Conservation (phyloP, 1,139 yeast species). For the Entelexis sorbosivorans region DNA sequence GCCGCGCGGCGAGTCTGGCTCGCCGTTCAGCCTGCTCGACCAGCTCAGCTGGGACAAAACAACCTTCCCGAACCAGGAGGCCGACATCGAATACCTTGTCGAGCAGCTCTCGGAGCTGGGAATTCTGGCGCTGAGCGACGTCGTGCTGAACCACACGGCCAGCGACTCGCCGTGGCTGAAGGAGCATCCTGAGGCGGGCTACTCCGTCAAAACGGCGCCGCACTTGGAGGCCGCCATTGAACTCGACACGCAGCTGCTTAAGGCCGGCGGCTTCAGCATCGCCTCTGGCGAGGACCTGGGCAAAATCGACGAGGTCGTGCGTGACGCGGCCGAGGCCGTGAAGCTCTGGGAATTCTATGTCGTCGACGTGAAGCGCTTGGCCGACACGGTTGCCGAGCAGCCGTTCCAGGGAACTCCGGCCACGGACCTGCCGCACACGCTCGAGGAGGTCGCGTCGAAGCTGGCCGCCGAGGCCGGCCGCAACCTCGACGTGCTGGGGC, state of each 20-base stretch:
- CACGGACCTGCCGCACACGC: slow-evolving; percentile 30
- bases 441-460: slow-evolving; percentile 42
- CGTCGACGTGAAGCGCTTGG: slow-evolving; percentile 31
- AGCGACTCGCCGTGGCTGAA: slow-evolving; percentile 75
- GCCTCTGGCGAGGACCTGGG: slow-evolving; percentile 44
- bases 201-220: slow-evolving; percentile 77
- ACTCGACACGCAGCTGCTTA: slow-evolving; percentile 55
- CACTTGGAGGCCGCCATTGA: slow-evolving; percentile 77
- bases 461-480: slow-evolving; percentile 38
- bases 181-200: slow-evolving; percentile 84
- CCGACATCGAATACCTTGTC: slow-evolving; percentile 41
- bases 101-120: slow-evolving; percentile 42
- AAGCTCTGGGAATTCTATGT: slow-evolving; percentile 85
- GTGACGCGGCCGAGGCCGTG: slow-evolving; percentile 38
- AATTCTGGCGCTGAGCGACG: slow-evolving; percentile 73
- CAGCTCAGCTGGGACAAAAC: slow-evolving; percentile 66
- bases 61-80: slow-evolving; percentile 42
- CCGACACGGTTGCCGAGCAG: slow-evolving; percentile 27
- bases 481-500: slow-evolving; percentile 27
- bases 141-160: slow-evolving; percentile 92
- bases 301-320: slow-evolving; percentile 38
- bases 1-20: slow-evolving; percentile 73
- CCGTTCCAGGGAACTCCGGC: slow-evolving; percentile 36
- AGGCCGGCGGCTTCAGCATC: slow-evolving; percentile 55
- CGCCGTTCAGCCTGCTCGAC: slow-evolving; percentile 86